phyloP scores from a whole-genome alignment of 2,329 filamentous ascomycete genomes.

The Fusarium marasasianum region DNA sequence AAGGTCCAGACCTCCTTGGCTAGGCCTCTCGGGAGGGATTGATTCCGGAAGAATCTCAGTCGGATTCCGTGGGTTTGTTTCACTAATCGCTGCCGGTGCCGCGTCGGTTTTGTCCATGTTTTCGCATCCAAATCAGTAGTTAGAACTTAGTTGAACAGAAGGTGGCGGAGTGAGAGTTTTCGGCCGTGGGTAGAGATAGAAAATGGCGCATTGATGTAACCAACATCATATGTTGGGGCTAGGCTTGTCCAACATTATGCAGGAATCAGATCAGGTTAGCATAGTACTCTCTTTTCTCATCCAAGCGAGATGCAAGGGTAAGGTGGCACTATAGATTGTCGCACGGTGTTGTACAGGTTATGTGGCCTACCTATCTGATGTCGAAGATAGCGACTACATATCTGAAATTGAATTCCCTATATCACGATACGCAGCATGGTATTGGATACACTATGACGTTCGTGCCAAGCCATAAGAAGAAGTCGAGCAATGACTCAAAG shows the following conservation, averaged over 20 bases:
- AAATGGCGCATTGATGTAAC: not conserved
- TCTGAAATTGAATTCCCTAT: too few species aligned
- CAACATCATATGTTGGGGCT: not conserved
- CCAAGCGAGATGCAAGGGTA: not conserved
- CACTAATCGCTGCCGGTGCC: not conserved
- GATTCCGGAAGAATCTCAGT: not conserved
- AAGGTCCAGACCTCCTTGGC: not conserved
- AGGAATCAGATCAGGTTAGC: not conserved
- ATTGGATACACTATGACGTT: too few species aligned
- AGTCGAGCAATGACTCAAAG: too few species aligned
- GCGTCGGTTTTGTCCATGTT: not conserved
- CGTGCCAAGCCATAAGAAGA: too few species aligned
- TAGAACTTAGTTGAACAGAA: not conserved
- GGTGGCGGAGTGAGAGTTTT: not conserved
- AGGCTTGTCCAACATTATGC: not conserved
- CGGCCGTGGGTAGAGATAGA: not conserved
- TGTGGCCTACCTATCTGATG: too few species aligned
- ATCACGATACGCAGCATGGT: too few species aligned
- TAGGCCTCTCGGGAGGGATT: not conserved
- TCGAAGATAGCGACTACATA: too few species aligned
- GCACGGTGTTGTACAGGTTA: not conserved
- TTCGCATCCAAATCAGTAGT: not conserved
- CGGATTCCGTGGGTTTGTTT: not conserved
- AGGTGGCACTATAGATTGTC: not conserved
- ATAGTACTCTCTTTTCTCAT: not conserved